phyloP scores from a whole-genome alignment of 371 early-diverging fungal species.

The Rhizopus delemar region DNA sequence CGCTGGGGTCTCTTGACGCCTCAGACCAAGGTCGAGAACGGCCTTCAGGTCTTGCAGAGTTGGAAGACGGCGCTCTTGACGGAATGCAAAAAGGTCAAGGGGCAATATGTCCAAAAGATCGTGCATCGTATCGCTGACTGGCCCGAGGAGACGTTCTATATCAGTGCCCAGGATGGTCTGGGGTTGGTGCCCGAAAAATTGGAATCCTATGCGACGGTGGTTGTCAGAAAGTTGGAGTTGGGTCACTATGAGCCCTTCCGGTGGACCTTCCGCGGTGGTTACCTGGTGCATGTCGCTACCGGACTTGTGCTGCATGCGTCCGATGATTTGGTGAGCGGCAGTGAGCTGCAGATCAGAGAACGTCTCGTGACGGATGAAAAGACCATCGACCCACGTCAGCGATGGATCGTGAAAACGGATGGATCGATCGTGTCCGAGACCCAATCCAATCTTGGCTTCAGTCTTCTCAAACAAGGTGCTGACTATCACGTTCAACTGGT shows the following conservation, averaged over 20 bases:
- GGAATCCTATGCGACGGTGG: slow-evolving; percentile 26
- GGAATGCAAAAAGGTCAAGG: slow-evolving; percentile 22
- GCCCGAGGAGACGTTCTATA: slow-evolving; percentile 40
- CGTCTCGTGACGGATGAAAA: slow-evolving; percentile 13
- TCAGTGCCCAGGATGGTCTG: slow-evolving; percentile 33
- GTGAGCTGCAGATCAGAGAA: slow-evolving; percentile 34
- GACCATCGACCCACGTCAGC: slow-evolving; percentile 34
- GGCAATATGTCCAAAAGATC: slow-evolving; percentile 20
- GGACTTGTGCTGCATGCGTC: slow-evolving; percentile 41
- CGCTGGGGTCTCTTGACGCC: slow-evolving; percentile 29
- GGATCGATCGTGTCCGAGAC: slow-evolving; percentile 36
- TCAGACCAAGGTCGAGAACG: slow-evolving; percentile 15
- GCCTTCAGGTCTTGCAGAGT: slow-evolving; percentile 16
- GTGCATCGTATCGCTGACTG: slow-evolving; percentile 33
- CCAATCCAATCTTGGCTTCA: slow-evolving; percentile 33
- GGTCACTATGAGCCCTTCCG: slow-evolving; percentile 27
- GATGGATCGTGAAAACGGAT: slow-evolving; percentile 44
- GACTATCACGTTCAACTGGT: slow-evolving; percentile 28
- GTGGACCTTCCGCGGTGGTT: slow-evolving; percentile 52
- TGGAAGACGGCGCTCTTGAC: slow-evolving; percentile 20
- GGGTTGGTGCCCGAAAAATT: slow-evolving; percentile 40
- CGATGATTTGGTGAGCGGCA: slow-evolving; percentile 37
- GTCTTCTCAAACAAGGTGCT: slow-evolving; percentile 22
- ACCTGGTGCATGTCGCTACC: slow-evolving; percentile 51
- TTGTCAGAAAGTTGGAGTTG: slow-evolving; percentile 17